Evolutionary conservation across 2,329 filamentous ascomycete genomes (phyloP).

Genomic region (Blastomyces gilchristii): DNA sequence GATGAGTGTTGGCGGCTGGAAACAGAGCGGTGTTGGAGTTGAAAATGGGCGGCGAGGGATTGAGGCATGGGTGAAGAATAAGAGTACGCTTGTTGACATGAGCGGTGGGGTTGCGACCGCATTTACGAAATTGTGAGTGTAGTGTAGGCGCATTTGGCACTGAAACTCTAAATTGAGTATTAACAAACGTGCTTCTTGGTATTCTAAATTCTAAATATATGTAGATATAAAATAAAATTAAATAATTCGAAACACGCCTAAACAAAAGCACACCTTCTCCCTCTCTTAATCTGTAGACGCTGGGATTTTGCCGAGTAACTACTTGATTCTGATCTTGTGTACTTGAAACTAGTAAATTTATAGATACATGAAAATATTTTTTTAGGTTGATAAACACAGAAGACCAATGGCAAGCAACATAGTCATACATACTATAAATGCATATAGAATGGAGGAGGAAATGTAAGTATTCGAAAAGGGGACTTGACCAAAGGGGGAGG

Average conservation of each 20-base stretch:
- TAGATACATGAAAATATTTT: neutral
- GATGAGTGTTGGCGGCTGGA: slow-evolving; percentile 90
- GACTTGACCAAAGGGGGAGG: neutral
- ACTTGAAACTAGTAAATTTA: neutral
- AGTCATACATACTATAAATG: neutral
- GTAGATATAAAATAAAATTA: neutral
- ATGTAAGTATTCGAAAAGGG: neutral
- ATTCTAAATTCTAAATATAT: no score
- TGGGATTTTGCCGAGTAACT: neutral
- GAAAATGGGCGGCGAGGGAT: slow-evolving; percentile 76
- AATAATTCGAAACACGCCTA: neutral
- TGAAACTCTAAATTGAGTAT: neutral
- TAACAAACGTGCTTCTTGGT: no score
- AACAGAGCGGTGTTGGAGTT: slow-evolving; percentile 75
- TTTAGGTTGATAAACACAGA: neutral
- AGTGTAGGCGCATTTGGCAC: neutral
- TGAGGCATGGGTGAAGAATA: slow-evolving; percentile 73
- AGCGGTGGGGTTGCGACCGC: slow-evolving; percentile 59
- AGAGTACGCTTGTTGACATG: slow-evolving; percentile 81
- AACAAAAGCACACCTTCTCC: neutral
- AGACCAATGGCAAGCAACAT: neutral
- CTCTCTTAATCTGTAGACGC: no score
- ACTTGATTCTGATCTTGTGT: neutral
- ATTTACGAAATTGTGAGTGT: slow-evolving; percentile 56
- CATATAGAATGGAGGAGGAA: neutral